Evolutionary conservation across 805 yeast genomes (phyloP), one percentile per base, ranked within the genome.

Genomic region (Saccharomycopsis javanensis): DNA sequence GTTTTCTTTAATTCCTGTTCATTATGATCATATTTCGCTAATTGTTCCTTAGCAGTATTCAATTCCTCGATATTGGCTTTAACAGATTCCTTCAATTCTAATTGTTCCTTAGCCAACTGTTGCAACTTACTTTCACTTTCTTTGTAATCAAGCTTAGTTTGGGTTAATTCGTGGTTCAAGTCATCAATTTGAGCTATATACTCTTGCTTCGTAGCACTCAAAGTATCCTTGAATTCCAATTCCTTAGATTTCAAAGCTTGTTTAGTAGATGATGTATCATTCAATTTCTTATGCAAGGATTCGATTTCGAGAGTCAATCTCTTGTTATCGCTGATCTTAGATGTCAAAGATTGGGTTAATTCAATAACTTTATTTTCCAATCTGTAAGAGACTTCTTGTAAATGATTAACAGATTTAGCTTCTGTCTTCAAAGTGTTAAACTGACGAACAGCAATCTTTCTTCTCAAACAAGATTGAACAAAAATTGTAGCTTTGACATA

Each of bases 321-420:
- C 73, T 85, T 85, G 71, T 91, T 91, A 64, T 89, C 97, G 63
- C 82, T 87, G 27, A 86, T 84, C 69, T 88, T 87, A 37, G 82
- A 72, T 0, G 96, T 81, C 60, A 92, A 76, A 11, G 85, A 79
- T 67, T 92, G 95, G 3, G 97, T 92, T 64, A 94, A 80, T 71
- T 91, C 96, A 63, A 94, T 90, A n/a, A 95, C 97, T 76, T 95
- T 94, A 72, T 94, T 94, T 71, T 94, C 99, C 66, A 95, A 79
- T 69, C 86, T 82, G 72, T 89, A 94, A 65, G 96, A 90, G 42
- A 88, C 96, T 69, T 92, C 96, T 71, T 88, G 82, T 74, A 88
- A 79, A 67, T 86, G 95, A 68, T 85, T 85, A 50, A 89, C 96
- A 15, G 96, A 88, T 68, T 88, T 88, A 31, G 97, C 96, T 62